Conservation (phyloP, 768 basidiomycete species). For the Boletus barrowsii region DNA sequence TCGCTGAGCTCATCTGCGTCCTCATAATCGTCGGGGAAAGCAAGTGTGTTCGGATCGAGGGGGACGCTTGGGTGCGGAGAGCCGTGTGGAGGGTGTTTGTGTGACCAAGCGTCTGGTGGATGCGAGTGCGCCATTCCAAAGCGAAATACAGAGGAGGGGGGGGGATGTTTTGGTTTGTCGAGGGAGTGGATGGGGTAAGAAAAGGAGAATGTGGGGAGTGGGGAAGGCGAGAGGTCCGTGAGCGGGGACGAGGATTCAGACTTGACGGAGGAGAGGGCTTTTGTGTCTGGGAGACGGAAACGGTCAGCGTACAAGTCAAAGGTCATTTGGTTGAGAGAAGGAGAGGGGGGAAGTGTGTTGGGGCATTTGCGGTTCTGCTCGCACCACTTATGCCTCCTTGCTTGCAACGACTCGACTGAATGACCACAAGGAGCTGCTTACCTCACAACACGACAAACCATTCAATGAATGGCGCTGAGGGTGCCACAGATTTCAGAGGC, state of each 20-base stretch:
- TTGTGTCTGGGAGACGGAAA: constrained; percentile 13
- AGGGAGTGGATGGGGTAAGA: constrained; percentile 12
- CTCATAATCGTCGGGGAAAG: constrained; percentile 63
- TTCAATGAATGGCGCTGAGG: background rate
- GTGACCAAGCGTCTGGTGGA: constrained; percentile 21
- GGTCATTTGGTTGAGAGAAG: constrained; percentile 14
- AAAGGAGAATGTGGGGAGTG: constrained; percentile 23
- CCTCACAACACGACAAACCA: background rate
- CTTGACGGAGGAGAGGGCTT: constrained; percentile 22
- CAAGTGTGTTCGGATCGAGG: constrained; percentile 32
- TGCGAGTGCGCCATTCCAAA: constrained; percentile 26
- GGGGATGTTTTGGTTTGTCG: background rate
- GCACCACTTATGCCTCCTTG: constrained; percentile 10
- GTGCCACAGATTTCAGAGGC: background rate
- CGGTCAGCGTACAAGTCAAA: constrained; percentile 24
- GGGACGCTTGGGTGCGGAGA: constrained; percentile 12
- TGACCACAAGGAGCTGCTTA: background rate
- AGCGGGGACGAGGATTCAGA: constrained; percentile 27
- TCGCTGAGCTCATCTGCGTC: constrained; percentile 55
- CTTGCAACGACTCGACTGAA: background rate
- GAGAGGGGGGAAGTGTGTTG: background rate
- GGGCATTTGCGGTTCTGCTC: background rate
- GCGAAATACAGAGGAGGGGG: constrained; percentile 14
- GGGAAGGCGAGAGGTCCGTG: constrained; percentile 21
- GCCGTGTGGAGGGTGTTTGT: constrained; percentile 16